Base-by-base conservation (phyloP, 2,329 filamentous ascomycete species). In the Beauveria sp. region DNA sequence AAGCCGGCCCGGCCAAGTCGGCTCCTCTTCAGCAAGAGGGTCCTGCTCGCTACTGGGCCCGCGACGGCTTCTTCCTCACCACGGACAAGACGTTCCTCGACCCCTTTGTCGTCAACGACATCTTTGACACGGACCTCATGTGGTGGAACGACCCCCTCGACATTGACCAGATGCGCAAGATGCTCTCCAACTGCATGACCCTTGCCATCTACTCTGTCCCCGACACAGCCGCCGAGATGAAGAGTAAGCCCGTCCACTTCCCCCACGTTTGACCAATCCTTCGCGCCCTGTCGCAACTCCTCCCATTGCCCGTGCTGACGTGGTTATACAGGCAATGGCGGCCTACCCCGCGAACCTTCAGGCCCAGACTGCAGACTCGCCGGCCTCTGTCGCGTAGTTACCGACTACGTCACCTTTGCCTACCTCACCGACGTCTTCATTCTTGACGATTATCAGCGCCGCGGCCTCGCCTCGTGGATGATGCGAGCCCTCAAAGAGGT, bases 341-440 rank as follows among this genome's bases (percentile, higher is more conserved):
- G 73, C 26, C 66, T 70, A 30, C 69, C 70, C 26, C 68, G 69
- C 34, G 68, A 68, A 28, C 67, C 69, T 28, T 64, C 68, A 54
- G 71, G 73, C 38, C 67, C 71, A 24, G 65, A 68, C 14, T 68
- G 73, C 47, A 68, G 69, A 28, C 72, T 78, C 68, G 72, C 76
- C 58, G 77, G 77, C 61, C 72, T 78, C 60, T 72, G 74, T 52
- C 74, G 88, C 40, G 71, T 89, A n/a, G 75, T 91, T 57, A 91
- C 88, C 9, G 89, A 91, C 72, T 81, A 83, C 67, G 79, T 85
- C 52, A 88, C 87, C 0, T 84, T 90, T 66, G 86, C 82, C 40
- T 91, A 89, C 62, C 73, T 78, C 59, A 87, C 87, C 28, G 88
- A 90, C 67, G 84, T 90, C 22, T 90, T 87, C 70, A 76, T 90